Conservation (phyloP, 768 basidiomycete species). For the Lyophyllum semitale region DNA sequence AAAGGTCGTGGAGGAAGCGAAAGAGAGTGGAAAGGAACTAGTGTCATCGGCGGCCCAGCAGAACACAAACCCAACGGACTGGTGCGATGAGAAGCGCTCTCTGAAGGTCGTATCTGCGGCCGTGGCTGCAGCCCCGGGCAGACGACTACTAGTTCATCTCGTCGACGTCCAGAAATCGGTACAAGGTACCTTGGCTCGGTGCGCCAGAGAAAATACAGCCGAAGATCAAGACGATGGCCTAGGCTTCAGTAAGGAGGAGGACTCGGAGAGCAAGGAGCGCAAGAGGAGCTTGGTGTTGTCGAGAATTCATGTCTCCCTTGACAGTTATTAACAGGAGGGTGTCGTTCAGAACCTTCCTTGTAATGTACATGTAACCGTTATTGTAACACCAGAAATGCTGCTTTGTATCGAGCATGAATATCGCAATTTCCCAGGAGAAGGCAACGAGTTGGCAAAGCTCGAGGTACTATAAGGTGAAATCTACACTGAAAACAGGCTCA, state of each 20-base stretch:
- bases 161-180: constrained; percentile 40
- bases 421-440: no score
- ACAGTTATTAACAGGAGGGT: neutral
- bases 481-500: no score
- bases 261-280: constrained; percentile 1
- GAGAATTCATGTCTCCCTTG: neutral
- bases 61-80: constrained; percentile 14
- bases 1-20: constrained; percentile 7
- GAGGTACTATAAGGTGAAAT: no score
- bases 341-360: neutral
- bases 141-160: constrained; percentile 34
- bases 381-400: constrained; percentile 50
- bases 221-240: constrained; percentile 3
- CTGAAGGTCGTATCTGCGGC: constrained; percentile 20
- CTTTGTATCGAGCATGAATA: no score
- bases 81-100: constrained; percentile 14
- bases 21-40: neutral
- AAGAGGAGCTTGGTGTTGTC: constrained; percentile 8
- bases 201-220: neutral
- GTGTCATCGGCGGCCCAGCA: neutral
- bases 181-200: constrained; percentile 22
- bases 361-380: neutral
- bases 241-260: constrained; percentile 1
- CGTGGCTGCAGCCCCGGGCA: constrained; percentile 10
- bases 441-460: no score